Conservation (phyloP, 1,139 yeast genomes). For the Geotrichum carabidarum region DNA sequence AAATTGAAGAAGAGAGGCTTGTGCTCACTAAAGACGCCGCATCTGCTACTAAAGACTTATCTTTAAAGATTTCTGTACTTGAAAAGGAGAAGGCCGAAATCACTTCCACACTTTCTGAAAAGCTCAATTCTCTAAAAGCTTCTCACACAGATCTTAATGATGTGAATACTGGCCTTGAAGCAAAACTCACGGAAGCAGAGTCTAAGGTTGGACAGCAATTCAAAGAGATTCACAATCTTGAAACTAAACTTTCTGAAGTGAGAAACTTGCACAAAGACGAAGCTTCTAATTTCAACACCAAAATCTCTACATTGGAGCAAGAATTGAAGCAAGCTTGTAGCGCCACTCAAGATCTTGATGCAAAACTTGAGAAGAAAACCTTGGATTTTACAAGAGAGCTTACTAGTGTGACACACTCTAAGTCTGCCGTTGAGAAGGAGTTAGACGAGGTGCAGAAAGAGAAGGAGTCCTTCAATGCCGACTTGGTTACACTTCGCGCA, state of each 20-base stretch:
- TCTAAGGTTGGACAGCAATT: conserved; percentile 11
- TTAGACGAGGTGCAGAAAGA: neutral
- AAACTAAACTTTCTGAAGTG: conserved; percentile 1
- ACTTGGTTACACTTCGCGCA: neutral
- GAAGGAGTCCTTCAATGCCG: neutral
- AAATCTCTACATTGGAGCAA: neutral
- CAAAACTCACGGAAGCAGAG: conserved; percentile 12
- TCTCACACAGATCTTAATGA: conserved; percentile 8
- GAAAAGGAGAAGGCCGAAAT: conserved; percentile 19
- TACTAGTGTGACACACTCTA: neutral
- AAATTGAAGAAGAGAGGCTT: conserved; percentile 20
- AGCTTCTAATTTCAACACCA: neutral
- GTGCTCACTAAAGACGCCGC: conserved; percentile 22
- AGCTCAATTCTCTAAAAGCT: neutral
- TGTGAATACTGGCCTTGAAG: neutral
- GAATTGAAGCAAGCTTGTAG: neutral
- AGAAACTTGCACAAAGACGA: conserved; percentile 1
- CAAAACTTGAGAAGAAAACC: neutral
- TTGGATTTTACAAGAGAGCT: neutral
- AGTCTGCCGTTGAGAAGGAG: neutral
- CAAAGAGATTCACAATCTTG: conserved; percentile 8
- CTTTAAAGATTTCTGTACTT: conserved; percentile 18
- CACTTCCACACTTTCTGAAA: conserved; percentile 3
- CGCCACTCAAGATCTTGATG: neutral
- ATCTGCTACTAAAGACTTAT: conserved; percentile 22